phyloP scores from a whole-genome alignment of 208 protist species.

The Leishmania tarentolae region DNA sequence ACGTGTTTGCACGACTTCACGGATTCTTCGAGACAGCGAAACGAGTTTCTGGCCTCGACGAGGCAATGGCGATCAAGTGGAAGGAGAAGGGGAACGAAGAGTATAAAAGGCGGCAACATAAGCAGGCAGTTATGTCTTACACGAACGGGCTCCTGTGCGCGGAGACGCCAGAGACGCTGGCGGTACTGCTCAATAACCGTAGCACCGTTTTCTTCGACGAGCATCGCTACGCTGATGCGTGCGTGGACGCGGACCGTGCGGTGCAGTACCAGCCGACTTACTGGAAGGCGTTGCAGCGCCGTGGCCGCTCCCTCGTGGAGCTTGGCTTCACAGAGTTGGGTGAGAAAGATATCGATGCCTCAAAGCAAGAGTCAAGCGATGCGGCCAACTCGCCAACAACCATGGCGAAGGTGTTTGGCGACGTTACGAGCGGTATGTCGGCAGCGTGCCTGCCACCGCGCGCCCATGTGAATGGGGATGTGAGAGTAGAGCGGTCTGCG shows the following conservation, averaged over 20 bases:
- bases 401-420: conserved; percentile 54
- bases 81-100: conserved; percentile 80
- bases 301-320: conserved; percentile 65
- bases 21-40: conserved; percentile 34
- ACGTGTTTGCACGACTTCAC: conserved; percentile 44
- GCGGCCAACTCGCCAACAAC: conserved; percentile 43
- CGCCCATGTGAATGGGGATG: conserved; percentile 21
- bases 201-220: conserved; percentile 69
- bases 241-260: conserved; percentile 65
- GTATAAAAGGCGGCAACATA: conserved; percentile 44
- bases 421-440: conserved; percentile 23
- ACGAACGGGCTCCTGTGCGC: conserved; percentile 81
- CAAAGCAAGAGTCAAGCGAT: conserved; percentile 31
- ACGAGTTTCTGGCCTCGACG: conserved; percentile 44
- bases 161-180: conserved; percentile 59
- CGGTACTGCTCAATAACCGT: conserved; percentile 75
- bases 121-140: conserved; percentile 65
- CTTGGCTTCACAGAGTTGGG: conserved; percentile 59
- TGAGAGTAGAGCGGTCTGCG: conserved; percentile 30
- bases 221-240: conserved; percentile 56
- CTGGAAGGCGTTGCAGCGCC: conserved; percentile 79
- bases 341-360: conserved; percentile 62
- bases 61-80: conserved; percentile 67
- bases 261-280: conserved; percentile 54
- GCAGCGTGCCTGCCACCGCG: conserved; percentile 37